Base-by-base conservation (phyloP, 1,284 basidiomycete species). In the Afroboletus lepidellus region DNA sequence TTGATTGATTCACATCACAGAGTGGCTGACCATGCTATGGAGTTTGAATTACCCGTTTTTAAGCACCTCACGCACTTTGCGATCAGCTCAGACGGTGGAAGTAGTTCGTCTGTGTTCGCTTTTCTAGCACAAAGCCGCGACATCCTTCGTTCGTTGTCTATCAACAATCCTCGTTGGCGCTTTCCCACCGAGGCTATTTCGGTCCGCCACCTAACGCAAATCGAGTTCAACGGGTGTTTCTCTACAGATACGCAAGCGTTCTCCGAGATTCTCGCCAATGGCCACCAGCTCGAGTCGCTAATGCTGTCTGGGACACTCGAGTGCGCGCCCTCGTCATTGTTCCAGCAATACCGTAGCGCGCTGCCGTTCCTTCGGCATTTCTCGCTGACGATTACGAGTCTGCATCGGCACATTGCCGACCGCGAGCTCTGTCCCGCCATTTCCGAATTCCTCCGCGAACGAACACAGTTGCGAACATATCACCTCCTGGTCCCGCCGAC, bases 361-460 rank as follows among this genome's bases (percentile, higher is more conserved):
- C 69, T 88, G 1, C 84, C 83, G 8, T 83, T 85, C 70, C 75
- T 88, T 6, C 75, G 78, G 3, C 77, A 84, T 62, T 86, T 88
- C 59, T 72, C 78, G 1, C 77, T 88, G 60, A 72, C 73, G 9
- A 75, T 85, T 25, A 65, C 68, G 18, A 64, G 62, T 2, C 63
- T 80, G 8, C 74, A 75, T 32, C 73, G 78, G 53, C 70, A 78
- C 29, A 70, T 77, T 16, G 65, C 70, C 25, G 85, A 87, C 61
- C 71, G 75, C 16, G 83, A 83, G 57, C 72, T 88, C 3, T 85
- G 87, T 71, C 84, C 83, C 3, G 77, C 85, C 7, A 75, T 88
- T 41, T 75, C 81, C 3, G 83, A 83, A 32, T 87, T 88, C 63
- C 69, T 88, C 25, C 76, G 82, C 8, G 78, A 78, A n/a, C 72